These are phyloP conservation scores for Xylaria bambusicola DNA, from an alignment of 495 filamentous ascomycete species.

Conservation along the genomic window DNA sequence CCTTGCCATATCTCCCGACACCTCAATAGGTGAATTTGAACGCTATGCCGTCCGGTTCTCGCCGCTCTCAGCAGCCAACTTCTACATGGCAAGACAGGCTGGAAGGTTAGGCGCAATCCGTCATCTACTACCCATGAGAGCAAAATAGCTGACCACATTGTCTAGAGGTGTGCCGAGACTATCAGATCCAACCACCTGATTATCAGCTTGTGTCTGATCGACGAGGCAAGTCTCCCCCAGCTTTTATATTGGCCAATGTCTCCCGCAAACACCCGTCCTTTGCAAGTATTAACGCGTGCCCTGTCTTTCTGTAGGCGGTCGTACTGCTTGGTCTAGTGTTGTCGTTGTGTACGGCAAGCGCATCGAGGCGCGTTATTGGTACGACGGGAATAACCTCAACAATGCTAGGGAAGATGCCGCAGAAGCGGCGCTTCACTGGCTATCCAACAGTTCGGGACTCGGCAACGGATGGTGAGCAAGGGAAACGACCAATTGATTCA, in stretches of 20 bases:
- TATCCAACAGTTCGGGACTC: constrained; percentile 32
- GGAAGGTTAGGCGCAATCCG: constrained; percentile 28
- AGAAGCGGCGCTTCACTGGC: constrained; percentile 65
- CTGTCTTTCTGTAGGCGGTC: constrained; percentile 61
- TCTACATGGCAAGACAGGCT: constrained; percentile 40
- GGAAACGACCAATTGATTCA: neutral
- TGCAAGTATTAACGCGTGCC: constrained; percentile 15
- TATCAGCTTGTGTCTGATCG: constrained; percentile 77
- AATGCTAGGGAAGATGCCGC: constrained; percentile 91
- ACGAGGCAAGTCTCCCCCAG: constrained; percentile 59
- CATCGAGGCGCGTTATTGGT: constrained; percentile 80
- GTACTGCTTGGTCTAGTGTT: constrained; percentile 84
- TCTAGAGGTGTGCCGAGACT: constrained; percentile 62
- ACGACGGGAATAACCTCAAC: constrained; percentile 81
- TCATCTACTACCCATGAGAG: neutral
- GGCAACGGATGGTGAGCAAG: constrained; percentile 24
- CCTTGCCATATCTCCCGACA: constrained; percentile 12
- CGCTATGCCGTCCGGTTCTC: constrained; percentile 31
- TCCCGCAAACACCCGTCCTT: neutral
- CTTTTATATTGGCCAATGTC: constrained; percentile 2
- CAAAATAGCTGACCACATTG: constrained; percentile 21
- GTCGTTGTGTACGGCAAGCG: constrained; percentile 60
- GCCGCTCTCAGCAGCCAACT: constrained; percentile 21
- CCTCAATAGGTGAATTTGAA: constrained; percentile 15
- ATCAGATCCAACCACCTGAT: constrained; percentile 56